Conservation (phyloP, 768 basidiomycete genomes). For the Lentinus tigrinus region DNA sequence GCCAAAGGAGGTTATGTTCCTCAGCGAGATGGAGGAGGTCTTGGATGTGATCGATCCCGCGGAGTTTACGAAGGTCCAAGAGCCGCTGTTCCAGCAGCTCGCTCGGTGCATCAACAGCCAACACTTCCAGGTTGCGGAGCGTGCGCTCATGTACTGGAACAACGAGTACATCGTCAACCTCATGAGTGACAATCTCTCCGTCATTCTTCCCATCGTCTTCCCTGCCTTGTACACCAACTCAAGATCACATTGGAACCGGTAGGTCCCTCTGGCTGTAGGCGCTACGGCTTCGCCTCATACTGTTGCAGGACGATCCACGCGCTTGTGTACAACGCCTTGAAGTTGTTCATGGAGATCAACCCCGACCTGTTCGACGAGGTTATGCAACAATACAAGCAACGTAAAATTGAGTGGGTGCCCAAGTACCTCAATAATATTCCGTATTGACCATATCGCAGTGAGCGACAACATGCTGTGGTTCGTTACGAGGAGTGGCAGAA, state of each 20-base stretch:
- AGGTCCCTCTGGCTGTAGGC: slow-evolving; percentile 30
- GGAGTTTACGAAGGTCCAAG: slow-evolving; percentile 95
- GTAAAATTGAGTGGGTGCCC: slow-evolving; percentile 72
- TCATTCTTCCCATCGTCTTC: slow-evolving; percentile 94
- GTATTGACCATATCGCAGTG: slow-evolving; percentile 44
- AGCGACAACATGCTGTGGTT: slow-evolving; percentile 79
- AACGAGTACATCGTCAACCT: slow-evolving; percentile 99
- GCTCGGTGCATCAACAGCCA: slow-evolving; percentile 98
- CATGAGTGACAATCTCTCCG: slow-evolving; percentile 92
- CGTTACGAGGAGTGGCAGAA: slow-evolving; percentile 91
- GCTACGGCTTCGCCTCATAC: slow-evolving; percentile 4
- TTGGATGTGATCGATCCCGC: slow-evolving; percentile 95
- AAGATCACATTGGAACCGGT: slow-evolving; percentile 99
- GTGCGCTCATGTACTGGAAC: slow-evolving; percentile 97
- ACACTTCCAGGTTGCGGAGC: slow-evolving; percentile 99
- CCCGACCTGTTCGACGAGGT: slow-evolving; percentile 93
- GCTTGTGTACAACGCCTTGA: slow-evolving; percentile 98
- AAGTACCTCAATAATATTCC: background rate
- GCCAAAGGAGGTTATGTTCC: slow-evolving; percentile 99
- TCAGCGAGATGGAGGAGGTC: slow-evolving; percentile 99
- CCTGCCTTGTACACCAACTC: slow-evolving; percentile 95
- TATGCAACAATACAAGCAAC: slow-evolving; percentile 90
- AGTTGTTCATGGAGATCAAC: slow-evolving; percentile 99
- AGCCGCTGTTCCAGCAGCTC: slow-evolving; percentile 89
- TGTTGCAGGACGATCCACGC: slow-evolving; percentile 87